Evolutionary conservation across 768 basidiomycete genomes (phyloP), one percentile per base, ranked within the genome.

Genomic region (Mrakia frigida): DNA sequence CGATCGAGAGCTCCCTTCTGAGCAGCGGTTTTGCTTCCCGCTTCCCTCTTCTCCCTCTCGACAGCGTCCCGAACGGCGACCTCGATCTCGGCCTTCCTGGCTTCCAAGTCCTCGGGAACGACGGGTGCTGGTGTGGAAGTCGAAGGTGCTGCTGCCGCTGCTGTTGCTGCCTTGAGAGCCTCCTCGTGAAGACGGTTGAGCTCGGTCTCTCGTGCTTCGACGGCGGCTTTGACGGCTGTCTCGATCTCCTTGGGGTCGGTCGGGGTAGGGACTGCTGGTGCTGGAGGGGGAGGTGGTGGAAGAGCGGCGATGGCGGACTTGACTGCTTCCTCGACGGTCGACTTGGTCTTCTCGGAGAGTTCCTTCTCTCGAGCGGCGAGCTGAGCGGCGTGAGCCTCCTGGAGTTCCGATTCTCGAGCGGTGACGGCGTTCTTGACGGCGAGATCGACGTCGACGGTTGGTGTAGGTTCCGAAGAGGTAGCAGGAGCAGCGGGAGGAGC

Each of bases 371-470:
- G 52, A 59, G 56, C 28, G 6, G 56, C 60, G 28, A 77, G 70
- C 23, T 70, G 59, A 18, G 43, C 61, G 13, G 70, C 43, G 43
- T 74, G 69, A 65, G 53, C 28, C 7, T 37, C 35, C 31, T 70
- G 39, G 25, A 74, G 59, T 68, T 78, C 77, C n/a, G 43, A 25
- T 33, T 69, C 69, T 35, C 41, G 35, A 35, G 46, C 65, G 25
- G 73, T 28, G 21, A 77, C 46, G 11, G 76, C 76, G 21, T 73
- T 73, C 60, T 78, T 33, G 67, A 78, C 69, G 31, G 77, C 77
- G 43, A 52, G 67, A 18, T 78, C 77, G 46, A 73, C 63, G 41
- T 72, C 71, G 35, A 53, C 71, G n/a, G 52, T 33, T 16, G 52
- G 33, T 25, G 50, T 16, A 21, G 65, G 21, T 18, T 35, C 61